Evolutionary conservation across 73 alveolate genomes (phyloP), one percentile per base, ranked within the genome.

Genomic region (Stentor coeruleus): DNA sequence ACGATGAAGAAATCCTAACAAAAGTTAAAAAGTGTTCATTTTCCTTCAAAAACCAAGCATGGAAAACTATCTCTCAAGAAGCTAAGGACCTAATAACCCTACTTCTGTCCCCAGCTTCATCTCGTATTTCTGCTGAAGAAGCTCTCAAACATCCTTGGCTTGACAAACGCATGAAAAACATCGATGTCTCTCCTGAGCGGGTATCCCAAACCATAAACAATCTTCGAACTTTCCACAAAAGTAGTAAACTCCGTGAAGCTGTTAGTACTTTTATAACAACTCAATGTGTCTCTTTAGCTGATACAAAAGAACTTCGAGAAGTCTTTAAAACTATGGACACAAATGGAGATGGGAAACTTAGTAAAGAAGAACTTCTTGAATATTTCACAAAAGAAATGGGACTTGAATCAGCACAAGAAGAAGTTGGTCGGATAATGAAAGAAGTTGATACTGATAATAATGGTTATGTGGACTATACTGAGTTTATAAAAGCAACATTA

Each of bases 241-340:
- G 84, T 42, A 90, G 91, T 42, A 92, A 94, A 86, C 90, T 94
- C 42, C 87, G 93, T 42, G 87, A 92, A 39, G 98, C 97, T 33
- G 93, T 93, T 82, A 85, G 85, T 58, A 91, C 97, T 37, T 94
- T 92, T 91, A 94, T 94, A 66, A 95, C 92, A 39, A 77, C 89
- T 81, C 95, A 94, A 82, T 88, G 91, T 77, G 85, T 90, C 84
- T 73, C 91, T 77, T 92, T 90, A 83, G 92, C 81, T 38, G 97
- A 94, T 85, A 85, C 86, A 39, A 91, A 92, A 75, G 81, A 81
- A 80, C 84, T 94, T 80, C 88, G 88, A 39, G 91, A 90, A 83
- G 42, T 92, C 75, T 94, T 94, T 87, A 92, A 88, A 73, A 39
- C 40, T 39, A 66, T 87, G 37, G 93, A 87, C 59, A 84, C 74